These are phyloP conservation scores for Xylaria nigripes DNA, from an alignment of 495 filamentous ascomycete genomes.

Conservation along the genomic window DNA sequence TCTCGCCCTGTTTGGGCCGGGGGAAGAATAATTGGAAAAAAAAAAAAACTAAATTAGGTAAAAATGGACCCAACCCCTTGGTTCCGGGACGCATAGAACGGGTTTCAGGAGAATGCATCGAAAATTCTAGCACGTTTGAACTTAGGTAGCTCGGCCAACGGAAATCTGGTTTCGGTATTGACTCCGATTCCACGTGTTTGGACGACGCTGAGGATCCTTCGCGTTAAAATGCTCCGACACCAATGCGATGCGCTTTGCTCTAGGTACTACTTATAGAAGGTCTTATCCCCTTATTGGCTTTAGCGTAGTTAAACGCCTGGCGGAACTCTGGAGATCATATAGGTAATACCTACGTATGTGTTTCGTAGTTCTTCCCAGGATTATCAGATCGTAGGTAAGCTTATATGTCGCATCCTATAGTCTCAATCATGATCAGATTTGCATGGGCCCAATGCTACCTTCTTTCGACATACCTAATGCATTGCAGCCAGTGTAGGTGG, in stretches of 20 bases:
- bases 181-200: constrained; percentile 1
- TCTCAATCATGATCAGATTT: neutral
- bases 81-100: neutral
- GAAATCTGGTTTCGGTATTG: neutral
- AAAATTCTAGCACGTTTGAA: neutral
- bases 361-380: neutral
- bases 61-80: neutral
- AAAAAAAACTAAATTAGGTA: too few species aligned
- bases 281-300: too few species aligned
- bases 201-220: constrained; percentile 4
- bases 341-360: too few species aligned
- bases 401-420: neutral
- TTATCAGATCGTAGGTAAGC: neutral
- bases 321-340: too few species aligned
- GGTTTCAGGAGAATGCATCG: neutral
- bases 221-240: neutral
- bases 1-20: too few species aligned
- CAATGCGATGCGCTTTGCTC: too few species aligned
- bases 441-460: constrained; percentile 1
- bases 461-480: neutral
- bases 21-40: too few species aligned
- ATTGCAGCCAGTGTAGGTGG: neutral
- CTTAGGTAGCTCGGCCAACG: neutral
- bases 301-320: too few species aligned
- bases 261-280: too few species aligned